Base-by-base conservation (phyloP, 139 green algal genomes). In the Asterochloris erici region DNA sequence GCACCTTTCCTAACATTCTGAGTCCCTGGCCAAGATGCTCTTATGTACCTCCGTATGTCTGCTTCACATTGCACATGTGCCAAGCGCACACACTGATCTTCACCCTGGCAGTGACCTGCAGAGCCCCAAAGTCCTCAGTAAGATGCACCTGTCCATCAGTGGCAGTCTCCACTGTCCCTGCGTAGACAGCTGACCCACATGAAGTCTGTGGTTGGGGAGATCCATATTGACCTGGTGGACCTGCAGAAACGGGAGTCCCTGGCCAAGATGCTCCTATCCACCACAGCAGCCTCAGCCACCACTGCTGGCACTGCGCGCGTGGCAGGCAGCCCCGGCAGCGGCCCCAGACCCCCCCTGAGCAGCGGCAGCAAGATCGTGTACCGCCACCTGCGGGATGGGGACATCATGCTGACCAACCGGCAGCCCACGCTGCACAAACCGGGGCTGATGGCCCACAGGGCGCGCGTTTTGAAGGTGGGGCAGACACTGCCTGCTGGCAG, bases 341-440 rank as follows among this genome's bases (percentile, higher is more conserved):
- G 38, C 38, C 2, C 38, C 38, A 54, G 74, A 54, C 9, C 23
- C 71, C 71, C 19, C 68, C 24, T 68, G 68, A 26, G 28, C 68
- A 17, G 73, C n/a, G 87, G 85, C 63, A 64, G 85, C 85, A 93
- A 92, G 86, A 88, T 93, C n/a, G 94, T 99, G 73, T 98, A 98
- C 89, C 87, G 97, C 15, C 95, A 98, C 77, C 83, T 99, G 81
- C 75, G 85, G 61, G 94, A 99, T 79, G 96, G 97, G 28, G 97
- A 99, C 83, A 77, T 98, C 11, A 93, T 99, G 92, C 91, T 99
- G 47, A 98, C 97, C 74, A 99, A 99, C 87, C 90, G 97, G 73
- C 97, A 99, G 90, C 97, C 97, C 16, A 99, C 97, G n/a, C 90
- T 99, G 84, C 97, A 99, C 89, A 98, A 98, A 81, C 97, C 97